Base-by-base conservation (phyloP, 2,329 filamentous ascomycete genomes). In the Fusarium sublunatum region DNA sequence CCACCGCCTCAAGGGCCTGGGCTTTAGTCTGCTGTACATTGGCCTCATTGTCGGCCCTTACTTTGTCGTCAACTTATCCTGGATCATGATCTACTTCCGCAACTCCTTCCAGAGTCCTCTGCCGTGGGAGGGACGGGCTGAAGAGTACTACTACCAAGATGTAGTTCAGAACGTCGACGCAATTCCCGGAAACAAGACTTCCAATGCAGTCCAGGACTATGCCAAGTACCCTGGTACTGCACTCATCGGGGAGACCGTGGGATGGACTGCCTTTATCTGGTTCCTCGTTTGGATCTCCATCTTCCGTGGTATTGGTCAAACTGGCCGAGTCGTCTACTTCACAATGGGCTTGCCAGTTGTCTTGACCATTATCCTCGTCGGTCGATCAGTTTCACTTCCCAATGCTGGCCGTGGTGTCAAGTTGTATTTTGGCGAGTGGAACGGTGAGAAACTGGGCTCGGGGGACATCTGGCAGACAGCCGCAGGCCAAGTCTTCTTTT, bases 261-360 rank as follows among this genome's bases (percentile, higher is more conserved):
- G 81, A 10, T 87, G 84, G 85, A 81, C 78, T 36, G 77, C 79
- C 15, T 87, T 87, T 65, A 81, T 83, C 55, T 86, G 84, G 83
- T 84, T 87, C 68, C 71, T 86, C 1, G 80, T 87, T 64, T 86
- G 84, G 82, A 64, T 87, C 36, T 85, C 81, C 63, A 86, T 88
- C 64, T 85, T 86, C 72, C 81, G 83, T 32, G 82, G 86, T 7
- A 83, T 87, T 19, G 83, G 83, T 0, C 70, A 85, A 57, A 86
- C 84, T 2, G 84, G 84, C 2, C 79, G 84, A 6, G 85, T 86
- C 9, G 84, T 86, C 6, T 87, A 86, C 73, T 85, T 84, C 71
- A 86, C 84, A n/a, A 86, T 87, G 83, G 83, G 83, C 1, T 70
- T 87, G 6, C 84, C 85, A 0, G 85, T 87, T 45, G 74, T 84